phyloP scores from a whole-genome alignment of 768 basidiomycete genomes.

The Trametes maxima region DNA sequence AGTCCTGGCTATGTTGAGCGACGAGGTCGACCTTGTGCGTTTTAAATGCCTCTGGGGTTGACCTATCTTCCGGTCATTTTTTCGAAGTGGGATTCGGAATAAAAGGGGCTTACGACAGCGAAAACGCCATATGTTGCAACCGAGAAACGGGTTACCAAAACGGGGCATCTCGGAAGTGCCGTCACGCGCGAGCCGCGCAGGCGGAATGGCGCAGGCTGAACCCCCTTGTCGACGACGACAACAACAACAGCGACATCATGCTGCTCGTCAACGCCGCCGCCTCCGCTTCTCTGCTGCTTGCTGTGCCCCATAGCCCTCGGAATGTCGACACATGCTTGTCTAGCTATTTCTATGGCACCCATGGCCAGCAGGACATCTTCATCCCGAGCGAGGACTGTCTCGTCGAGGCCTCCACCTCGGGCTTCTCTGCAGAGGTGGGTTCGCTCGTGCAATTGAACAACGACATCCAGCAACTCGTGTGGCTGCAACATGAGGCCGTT shows the following conservation, averaged over 20 bases:
- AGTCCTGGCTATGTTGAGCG: too few relatives aligned
- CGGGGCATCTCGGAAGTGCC: too few relatives aligned
- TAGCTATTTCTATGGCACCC: constrained; percentile 57
- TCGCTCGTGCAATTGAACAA: constrained; percentile 27
- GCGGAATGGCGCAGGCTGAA: too few relatives aligned
- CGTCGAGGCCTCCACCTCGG: constrained; percentile 27
- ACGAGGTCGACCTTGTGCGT: too few relatives aligned
- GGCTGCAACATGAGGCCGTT: constrained; percentile 59
- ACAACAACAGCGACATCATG: constrained; percentile 17
- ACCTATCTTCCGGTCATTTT: too few relatives aligned
- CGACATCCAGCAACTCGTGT: constrained; percentile 49
- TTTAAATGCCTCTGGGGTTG: too few relatives aligned
- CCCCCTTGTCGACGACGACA: background rate
- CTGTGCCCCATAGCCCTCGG: constrained; percentile 49
- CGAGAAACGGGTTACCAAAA: too few relatives aligned
- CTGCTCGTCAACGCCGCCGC: constrained; percentile 17
- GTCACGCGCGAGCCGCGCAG: too few relatives aligned
- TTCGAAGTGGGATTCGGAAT: too few relatives aligned
- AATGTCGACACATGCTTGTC: constrained; percentile 46
- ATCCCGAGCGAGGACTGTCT: constrained; percentile 43
- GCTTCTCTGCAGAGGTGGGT: constrained; percentile 30
- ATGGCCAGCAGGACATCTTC: constrained; percentile 55
- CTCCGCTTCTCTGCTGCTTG: constrained; percentile 35
- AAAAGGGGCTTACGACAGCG: too few relatives aligned
- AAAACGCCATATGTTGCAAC: too few relatives aligned